phyloP scores from a whole-genome alignment of 202 grass and related monocot species.

The Zizania palustris region DNA sequence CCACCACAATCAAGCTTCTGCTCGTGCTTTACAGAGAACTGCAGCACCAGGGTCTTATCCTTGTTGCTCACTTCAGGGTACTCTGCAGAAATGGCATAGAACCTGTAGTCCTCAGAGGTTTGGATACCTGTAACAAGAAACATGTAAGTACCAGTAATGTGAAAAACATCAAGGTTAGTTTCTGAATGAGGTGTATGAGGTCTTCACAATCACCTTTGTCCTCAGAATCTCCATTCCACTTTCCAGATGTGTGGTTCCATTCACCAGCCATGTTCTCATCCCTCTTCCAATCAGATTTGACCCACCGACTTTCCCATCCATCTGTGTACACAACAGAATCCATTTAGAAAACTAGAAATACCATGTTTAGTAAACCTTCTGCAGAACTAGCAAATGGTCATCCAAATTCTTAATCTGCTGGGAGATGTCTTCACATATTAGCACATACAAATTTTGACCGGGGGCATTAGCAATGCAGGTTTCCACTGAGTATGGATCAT shows the following conservation, averaged over 20 bases:
- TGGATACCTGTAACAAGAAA: conserved; percentile 58
- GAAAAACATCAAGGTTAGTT: not conserved
- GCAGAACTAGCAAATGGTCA: not conserved
- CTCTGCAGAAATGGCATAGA: conserved; percentile 75
- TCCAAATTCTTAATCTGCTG: not conserved
- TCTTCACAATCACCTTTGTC: conserved; percentile 53
- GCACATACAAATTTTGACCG: not conserved
- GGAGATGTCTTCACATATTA: not conserved
- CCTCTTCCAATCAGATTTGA: conserved; percentile 81
- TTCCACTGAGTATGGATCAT: not conserved
- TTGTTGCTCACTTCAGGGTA: conserved; percentile 65
- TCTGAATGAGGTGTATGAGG: not conserved
- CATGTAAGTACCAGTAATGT: not conserved
- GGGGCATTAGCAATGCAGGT: not conserved
- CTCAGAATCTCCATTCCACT: conserved; percentile 68
- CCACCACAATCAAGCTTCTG: conserved; percentile 75
- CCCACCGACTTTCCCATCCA: conserved; percentile 69
- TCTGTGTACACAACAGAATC: conserved; percentile 35
- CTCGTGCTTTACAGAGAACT: conserved; percentile 78
- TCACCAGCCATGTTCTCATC: conserved; percentile 68
- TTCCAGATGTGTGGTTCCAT: conserved; percentile 75
- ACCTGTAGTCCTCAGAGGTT: conserved; percentile 68
- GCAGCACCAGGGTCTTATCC: conserved; percentile 64
- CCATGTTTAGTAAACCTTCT: not conserved
- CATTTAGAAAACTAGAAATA: not conserved